A percentile compares a stretch with the other conserved stretches of the same genome.
phyloP scores from a whole-genome alignment of 1,139 yeast species.

The Nakaseomyces uthaithaninus region DNA sequence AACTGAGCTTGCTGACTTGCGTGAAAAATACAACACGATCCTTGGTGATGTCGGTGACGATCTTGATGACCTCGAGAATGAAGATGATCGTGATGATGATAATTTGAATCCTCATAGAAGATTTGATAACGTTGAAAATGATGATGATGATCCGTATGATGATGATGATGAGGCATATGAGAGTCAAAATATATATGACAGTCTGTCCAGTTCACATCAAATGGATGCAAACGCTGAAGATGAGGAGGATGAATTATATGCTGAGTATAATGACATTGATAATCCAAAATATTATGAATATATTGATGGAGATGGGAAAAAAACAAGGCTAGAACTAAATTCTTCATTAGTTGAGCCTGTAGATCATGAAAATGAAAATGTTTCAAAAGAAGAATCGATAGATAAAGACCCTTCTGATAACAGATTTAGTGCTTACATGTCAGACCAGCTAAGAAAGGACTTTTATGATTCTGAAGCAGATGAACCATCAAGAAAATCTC shows the following conservation, averaged over 20 bases:
- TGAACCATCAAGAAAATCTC: constrained; percentile 16
- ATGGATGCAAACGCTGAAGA: constrained; percentile 15
- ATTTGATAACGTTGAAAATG: constrained; percentile 7
- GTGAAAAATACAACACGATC: constrained; percentile 93
- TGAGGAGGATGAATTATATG: constrained; percentile 14
- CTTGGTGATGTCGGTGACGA: constrained; percentile 59
- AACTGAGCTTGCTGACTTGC: constrained; percentile 72
- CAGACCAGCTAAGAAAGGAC: constrained; percentile 62
- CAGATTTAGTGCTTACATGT: constrained; percentile 71
- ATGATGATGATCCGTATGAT: constrained; percentile 10
- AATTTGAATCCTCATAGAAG: not conserved
- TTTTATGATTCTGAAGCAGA: constrained; percentile 31
- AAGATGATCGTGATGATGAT: constrained; percentile 28
- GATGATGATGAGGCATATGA: constrained; percentile 28
- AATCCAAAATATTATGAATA: constrained; percentile 33
- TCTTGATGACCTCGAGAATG: constrained; percentile 25
- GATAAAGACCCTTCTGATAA: constrained; percentile 35
- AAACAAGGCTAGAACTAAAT: constrained; percentile 17
- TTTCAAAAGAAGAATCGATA: constrained; percentile 17
- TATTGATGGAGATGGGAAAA: constrained; percentile 36
- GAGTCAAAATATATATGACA: constrained; percentile 10
- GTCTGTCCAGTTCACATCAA: constrained; percentile 3
- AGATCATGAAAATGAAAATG: constrained; percentile 16
- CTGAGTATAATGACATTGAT: constrained; percentile 24
- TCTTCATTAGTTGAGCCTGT: constrained; percentile 14